phyloP scores from a whole-genome alignment of 2,329 filamentous ascomycete species.

The Sclerotinia glacialis region DNA sequence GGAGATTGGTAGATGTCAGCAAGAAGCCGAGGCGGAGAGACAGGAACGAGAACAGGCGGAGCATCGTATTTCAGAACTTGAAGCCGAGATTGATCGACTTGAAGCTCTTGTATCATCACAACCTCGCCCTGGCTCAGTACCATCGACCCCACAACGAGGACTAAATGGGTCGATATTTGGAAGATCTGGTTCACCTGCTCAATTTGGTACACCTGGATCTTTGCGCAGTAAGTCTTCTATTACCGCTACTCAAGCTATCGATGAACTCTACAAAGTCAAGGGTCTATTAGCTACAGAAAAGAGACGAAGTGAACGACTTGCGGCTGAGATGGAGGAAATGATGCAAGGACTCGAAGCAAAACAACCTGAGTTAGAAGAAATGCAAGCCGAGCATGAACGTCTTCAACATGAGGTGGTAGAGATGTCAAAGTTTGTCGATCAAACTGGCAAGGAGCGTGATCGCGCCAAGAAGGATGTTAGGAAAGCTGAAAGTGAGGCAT shows the following conservation, averaged over 20 bases:
- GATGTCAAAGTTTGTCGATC: conserved; percentile 80
- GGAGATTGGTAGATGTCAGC: conserved; percentile 51
- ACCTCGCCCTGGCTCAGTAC: conserved; percentile 46
- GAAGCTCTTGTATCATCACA: conserved; percentile 51
- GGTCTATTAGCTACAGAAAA: conserved; percentile 70
- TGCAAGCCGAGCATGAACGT: conserved; percentile 75
- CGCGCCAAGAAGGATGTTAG: conserved; percentile 72
- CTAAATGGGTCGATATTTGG: conserved; percentile 53
- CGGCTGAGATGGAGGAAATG: conserved; percentile 78
- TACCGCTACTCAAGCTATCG: conserved; percentile 61
- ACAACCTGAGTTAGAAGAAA: conserved; percentile 82
- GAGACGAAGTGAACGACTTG: conserved; percentile 70
- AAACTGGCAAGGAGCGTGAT: conserved; percentile 78
- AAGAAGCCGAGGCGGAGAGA: conserved; percentile 55
- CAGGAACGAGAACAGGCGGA: conserved; percentile 61
- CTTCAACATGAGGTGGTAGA: conserved; percentile 78
- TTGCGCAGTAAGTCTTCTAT: conserved; percentile 53
- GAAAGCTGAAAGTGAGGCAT: conserved; percentile 72
- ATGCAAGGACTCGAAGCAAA: conserved; percentile 80
- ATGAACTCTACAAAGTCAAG: conserved; percentile 66
- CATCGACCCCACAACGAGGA: conserved; percentile 55
- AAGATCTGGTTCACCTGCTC: conserved; percentile 54
- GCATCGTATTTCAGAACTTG: conserved; percentile 61
- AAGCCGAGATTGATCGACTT: conserved; percentile 59
- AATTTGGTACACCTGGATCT: conserved; percentile 59